Base-by-base conservation (phyloP, 208 protist species). In the Crithidia fasciculata region DNA sequence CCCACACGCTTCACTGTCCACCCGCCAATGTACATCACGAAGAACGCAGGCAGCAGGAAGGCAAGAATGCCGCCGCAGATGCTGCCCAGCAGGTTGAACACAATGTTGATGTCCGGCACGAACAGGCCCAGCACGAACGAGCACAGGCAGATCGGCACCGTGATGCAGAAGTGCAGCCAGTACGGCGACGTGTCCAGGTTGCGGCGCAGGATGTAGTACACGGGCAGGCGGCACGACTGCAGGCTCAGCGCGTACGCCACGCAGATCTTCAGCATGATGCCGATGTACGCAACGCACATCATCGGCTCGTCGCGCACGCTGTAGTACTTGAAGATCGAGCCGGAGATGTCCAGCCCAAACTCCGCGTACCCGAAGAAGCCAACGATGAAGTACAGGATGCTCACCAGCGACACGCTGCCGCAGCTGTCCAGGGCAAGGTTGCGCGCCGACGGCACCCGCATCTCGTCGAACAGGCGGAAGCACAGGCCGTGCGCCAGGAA, bases 291-390 rank as follows among this genome's bases (percentile, higher is more conserved):
- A 4, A 84, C 76, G 58, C 78, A 63, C 75, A 87, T 86, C 55
- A 87, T 69, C 19, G 83, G 74, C 4, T 88, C 72, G 12, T 54
- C 18, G 39, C 76, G 53, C 12, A 79, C 61, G 47, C 65, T 49
- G 68, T 72, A 85, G 56, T 85, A 79, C 49, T 72, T 62, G 50
- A 81, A 81, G 55, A 85, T 81, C 49, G 74, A 75, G 64, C 81
- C 81, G 5, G 63, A 53, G 40, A 81, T 80, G 49, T 68, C 45
- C 2, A 64, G 50, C 10, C 81, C 83, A 61, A 92, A 83, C 44
- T 93, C 85, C 10, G 80, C 58, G 60, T 90, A 92, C 47, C 87
- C 87, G 58, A 91, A 90, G 69, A 92, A 76, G 40, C 87, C 87
- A 18, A 81, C 74, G 39, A 91, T 12, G 49, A 78, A 81, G 82